A percentile compares a stretch with the other conserved stretches of the same genome.
These are phyloP conservation scores for Coelastrella sp. DNA, from an alignment of 139 green algal species.

Conservation along the genomic window DNA sequence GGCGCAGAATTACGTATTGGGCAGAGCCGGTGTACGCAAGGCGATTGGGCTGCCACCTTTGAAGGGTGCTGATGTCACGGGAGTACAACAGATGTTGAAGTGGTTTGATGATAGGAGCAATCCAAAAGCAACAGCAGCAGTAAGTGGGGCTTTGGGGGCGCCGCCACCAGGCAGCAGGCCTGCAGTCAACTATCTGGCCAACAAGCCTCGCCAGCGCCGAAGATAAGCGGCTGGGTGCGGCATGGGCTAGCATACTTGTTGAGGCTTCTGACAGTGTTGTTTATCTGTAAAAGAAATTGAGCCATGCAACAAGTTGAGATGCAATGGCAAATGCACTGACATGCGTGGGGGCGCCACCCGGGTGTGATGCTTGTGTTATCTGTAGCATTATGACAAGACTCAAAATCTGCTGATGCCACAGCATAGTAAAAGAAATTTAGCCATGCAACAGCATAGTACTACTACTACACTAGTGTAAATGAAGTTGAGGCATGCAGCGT, in stretches of 20 bases:
- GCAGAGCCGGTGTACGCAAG: neutral
- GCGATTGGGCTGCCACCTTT: constrained; percentile 42
- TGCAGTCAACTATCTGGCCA: constrained; percentile 28
- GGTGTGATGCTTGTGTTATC: no score
- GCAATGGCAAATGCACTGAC: no score
- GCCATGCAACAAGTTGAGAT: no score
- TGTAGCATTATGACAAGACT: no score
- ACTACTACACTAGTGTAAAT: no score
- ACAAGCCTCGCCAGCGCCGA: neutral
- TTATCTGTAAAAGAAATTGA: no score
- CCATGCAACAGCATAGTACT: no score
- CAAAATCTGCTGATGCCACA: no score
- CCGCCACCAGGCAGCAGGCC: constrained; percentile 8
- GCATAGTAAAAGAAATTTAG: no score
- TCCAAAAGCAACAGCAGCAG: constrained; percentile 10
- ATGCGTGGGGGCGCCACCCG: no score
- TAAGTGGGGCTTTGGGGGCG: neutral
- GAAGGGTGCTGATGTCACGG: neutral
- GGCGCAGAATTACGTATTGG: constrained; percentile 41
- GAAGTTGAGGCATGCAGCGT: no score
- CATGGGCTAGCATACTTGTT: neutral
- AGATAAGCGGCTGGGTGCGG: neutral
- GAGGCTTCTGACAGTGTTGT: neutral
- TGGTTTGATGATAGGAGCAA: no score
- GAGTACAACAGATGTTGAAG: neutral